phyloP scores from a whole-genome alignment of 768 basidiomycete genomes.

The Suillus alpinus region DNA sequence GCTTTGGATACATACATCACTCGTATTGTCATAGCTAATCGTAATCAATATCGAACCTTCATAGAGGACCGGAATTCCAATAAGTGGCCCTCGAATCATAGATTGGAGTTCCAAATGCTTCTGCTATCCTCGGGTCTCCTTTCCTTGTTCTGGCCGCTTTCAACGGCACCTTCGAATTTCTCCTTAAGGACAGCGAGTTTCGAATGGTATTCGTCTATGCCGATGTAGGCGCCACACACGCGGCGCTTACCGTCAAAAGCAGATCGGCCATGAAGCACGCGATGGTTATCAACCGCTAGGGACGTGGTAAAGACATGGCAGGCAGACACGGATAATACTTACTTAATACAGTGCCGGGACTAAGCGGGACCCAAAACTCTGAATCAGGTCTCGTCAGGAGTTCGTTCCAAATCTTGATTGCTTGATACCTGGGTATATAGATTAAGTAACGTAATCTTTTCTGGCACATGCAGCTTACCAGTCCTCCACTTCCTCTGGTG shows the following conservation, averaged over 20 bases:
- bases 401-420: constrained; percentile 75
- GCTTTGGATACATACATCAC: neutral
- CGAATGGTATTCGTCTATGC: constrained; percentile 85
- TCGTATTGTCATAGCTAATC: neutral
- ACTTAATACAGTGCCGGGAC: constrained; percentile 84
- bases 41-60: neutral
- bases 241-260: constrained; percentile 82
- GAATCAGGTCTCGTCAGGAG: constrained; percentile 76
- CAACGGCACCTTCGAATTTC: constrained; percentile 42
- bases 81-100: constrained; percentile 33
- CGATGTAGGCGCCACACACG: constrained; percentile 96
- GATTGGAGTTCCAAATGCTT: constrained; percentile 55
- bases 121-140: constrained; percentile 32
- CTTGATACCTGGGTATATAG: constrained; percentile 59
- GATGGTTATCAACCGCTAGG: constrained; percentile 86
- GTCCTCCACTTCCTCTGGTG: constrained; percentile 59
- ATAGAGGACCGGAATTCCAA: neutral
- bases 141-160: neutral
- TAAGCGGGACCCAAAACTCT: constrained; percentile 90
- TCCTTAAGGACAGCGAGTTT: constrained; percentile 68
- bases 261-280: constrained; percentile 93
- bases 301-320: neutral
- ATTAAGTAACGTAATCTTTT: neutral
- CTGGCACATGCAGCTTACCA: constrained; percentile 47
- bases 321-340: constrained; percentile 26